phyloP scores from a whole-genome alignment of 352 stramenopile species.

The Phytophthora sp. region DNA sequence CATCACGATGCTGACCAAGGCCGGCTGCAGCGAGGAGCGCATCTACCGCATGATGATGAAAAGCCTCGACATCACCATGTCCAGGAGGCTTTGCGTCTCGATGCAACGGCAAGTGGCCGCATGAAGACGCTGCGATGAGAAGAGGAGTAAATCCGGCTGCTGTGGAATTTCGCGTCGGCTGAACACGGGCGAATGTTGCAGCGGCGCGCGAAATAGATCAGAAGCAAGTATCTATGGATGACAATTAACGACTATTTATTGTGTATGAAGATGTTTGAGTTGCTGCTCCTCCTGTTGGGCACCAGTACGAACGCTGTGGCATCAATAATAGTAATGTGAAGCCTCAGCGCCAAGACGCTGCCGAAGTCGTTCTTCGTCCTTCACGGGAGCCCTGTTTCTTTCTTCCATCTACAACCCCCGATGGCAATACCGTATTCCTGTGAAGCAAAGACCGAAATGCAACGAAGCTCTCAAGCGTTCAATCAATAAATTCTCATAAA shows the following conservation, averaged over 20 bases:
- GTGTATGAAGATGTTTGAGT: neutral
- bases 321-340: no score
- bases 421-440: no score
- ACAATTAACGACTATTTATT: slow-evolving; percentile 35
- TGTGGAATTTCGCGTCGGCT: neutral
- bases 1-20: slow-evolving; percentile 63
- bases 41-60: slow-evolving; percentile 77
- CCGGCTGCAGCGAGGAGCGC: slow-evolving; percentile 58
- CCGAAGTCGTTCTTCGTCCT: no score
- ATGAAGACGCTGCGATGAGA: neutral
- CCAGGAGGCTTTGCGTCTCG: slow-evolving; percentile 41
- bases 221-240: slow-evolving; percentile 16
- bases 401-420: no score
- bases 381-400: no score
- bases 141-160: neutral
- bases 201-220: neutral
- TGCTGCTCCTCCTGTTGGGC: neutral
- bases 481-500: slow-evolving; percentile 29
- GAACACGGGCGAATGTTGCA: neutral
- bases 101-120: slow-evolving; percentile 29
- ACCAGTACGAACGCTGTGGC: no score
- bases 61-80: slow-evolving; percentile 70
- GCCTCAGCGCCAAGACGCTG: no score
- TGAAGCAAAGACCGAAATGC: no score
- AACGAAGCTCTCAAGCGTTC: no score